Evolutionary conservation across 805 yeast genomes (phyloP), one percentile per base, ranked within the genome.

Genomic region (Monosporozyma aerobia): DNA sequence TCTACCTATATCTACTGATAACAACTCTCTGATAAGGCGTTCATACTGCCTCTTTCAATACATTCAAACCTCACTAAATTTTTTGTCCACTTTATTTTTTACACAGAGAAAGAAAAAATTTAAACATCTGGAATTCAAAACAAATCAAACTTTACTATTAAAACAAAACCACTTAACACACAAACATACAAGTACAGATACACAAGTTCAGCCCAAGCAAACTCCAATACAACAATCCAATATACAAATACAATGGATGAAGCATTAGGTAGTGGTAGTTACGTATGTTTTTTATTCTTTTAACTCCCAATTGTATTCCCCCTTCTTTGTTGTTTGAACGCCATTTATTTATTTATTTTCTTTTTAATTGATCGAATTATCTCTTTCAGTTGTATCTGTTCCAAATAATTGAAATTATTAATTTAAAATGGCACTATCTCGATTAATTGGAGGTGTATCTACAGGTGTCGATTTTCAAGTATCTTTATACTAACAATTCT

Each of bases 181-280:
- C 14, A 29, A 14, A 44, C 25, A 9, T 27, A 44, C 5, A 44
- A 13, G 6, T 27, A 27, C 29, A 27, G 13, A 5, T 14, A 27
- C 9, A 22, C 16, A 44, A 44, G 46, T 10, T 40, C 9, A 13
- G 3, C 35, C 23, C 25, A 41, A 41, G 7, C 25, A 40, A 2
- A 40, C 9, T 5, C 44, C 16, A 22, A 2, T 3, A 4, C 44
- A 40, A 40, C 10, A 40, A 19, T 13, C 39, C 39, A 4, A 35
- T 35, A 33, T 33, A 19, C 25, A 39, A 16, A 9, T 19, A 41
- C 30, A 22, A 52, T 52, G 54, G 54, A 52, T 22, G 54, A 52
- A 52, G 41, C 51, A 44, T 52, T 52, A 48, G 51, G 51, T 35
- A 41, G 35, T 35, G 23, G 19, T 22, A 27, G 40, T 13, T 25